Base-by-base conservation (phyloP, 73 alveolate genomes). In the Paramecium pentaurelia region DNA sequence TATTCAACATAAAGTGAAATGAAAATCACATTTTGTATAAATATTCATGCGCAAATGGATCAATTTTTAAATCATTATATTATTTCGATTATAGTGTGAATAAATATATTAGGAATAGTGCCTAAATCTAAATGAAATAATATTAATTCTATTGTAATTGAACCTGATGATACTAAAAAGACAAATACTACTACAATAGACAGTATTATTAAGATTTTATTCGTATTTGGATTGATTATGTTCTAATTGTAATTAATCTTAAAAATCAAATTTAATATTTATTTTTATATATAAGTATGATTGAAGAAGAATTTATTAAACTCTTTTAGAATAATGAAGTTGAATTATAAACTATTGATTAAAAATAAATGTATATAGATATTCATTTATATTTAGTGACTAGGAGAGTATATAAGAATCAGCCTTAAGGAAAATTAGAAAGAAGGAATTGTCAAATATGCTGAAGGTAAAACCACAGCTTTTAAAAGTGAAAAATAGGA, bases 21-120 rank as follows among this genome's bases (percentile, higher is more conserved):
- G 3, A 10, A 73, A 3, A 9, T 20, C 0, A 73, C 77, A 12
- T 42, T 77, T 27, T 80, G 77, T 45, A 28, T 32, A 14, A 36
- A 20, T 80, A 80, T 36, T 45, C 77, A 44, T 80, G 91, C 22
- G 75, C 91, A 45, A 28, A 8, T 38, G 91, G 77, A 80, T 40
- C 77, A 30, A 20, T 36, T 73, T 73, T 68, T 73, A 40, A 37
- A 5, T 68, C 87, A 4, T 6, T 73, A 3, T 40, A 34, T 40
- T 1, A 37, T 11, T 73, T n/a, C n/a, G n/a, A n/a, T n/a, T n/a
- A n/a, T 25, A 80, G 37, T 45, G 28, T 42, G 6, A 27, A 42
- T 10, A 47, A 58, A 80, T 80, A 44, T 25, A 44, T 77, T 44
- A 45, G 91, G 91, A 80, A 80, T 80, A 9, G 44, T 18, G 71